A percentile compares a stretch with the other conserved stretches of the same genome.
These are phyloP conservation scores for Astrothelium subdiscretum DNA, from an alignment of 495 filamentous ascomycete genomes.

Conservation along the genomic window DNA sequence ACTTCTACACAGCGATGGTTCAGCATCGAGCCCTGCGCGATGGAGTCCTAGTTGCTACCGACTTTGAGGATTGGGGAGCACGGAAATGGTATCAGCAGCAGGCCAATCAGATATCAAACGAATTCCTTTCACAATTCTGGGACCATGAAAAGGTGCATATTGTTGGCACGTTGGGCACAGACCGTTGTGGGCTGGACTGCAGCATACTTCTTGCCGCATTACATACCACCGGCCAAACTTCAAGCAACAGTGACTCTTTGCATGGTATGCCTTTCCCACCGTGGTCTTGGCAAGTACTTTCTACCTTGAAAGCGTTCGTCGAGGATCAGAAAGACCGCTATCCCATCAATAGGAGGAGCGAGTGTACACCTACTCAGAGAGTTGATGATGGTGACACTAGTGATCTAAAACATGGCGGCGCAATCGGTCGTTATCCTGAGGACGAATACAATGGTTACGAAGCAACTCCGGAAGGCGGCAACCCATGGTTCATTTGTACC, in stretches of 20 bases:
- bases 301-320: constrained; percentile 27
- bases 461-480: constrained; percentile 21
- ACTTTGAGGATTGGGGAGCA: constrained; percentile 25
- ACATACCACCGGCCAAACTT: constrained; percentile 16
- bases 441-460: constrained; percentile 31
- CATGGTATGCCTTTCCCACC: constrained; percentile 17
- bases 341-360: constrained; percentile 24
- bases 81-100: constrained; percentile 28
- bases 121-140: constrained; percentile 26
- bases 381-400: background rate
- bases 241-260: constrained; percentile 8
- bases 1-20: constrained; percentile 50
- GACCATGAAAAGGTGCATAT: constrained; percentile 24
- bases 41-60: constrained; percentile 23
- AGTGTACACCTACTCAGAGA: background rate
- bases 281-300: constrained; percentile 27
- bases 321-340: constrained; percentile 26
- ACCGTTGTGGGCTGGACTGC: constrained; percentile 29
- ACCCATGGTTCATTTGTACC: constrained; percentile 36
- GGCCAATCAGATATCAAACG: constrained; percentile 16
- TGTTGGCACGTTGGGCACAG: constrained; percentile 22
- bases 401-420: background rate
- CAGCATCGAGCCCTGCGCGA: constrained; percentile 35
- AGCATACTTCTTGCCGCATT: constrained; percentile 29
- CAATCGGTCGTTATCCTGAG: constrained; percentile 27